These are phyloP conservation scores for Cystobasidium sp. DNA, from an alignment of 1,284 basidiomycete genomes.

Conservation along the genomic window DNA sequence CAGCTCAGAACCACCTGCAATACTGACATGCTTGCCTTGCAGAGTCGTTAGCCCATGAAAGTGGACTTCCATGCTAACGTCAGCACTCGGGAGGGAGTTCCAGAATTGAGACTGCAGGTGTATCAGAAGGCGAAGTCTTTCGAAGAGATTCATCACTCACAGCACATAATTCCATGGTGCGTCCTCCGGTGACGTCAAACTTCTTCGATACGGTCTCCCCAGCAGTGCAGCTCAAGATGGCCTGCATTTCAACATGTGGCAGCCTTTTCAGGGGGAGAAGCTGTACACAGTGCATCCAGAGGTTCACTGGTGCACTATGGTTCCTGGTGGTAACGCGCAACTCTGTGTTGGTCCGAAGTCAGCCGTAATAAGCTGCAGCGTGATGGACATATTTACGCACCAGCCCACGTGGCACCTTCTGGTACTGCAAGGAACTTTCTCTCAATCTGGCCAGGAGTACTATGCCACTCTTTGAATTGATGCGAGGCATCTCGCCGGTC, in stretches of 20 bases:
- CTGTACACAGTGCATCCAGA: conserved; percentile 57
- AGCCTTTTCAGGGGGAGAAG: conserved; percentile 54
- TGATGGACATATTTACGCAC: not conserved
- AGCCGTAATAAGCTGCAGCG: not conserved
- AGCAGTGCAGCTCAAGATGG: conserved; percentile 54
- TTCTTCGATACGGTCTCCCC: conserved; percentile 55
- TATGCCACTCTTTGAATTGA: conserved; percentile 37
- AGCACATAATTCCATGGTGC: conserved; percentile 56
- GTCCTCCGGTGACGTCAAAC: conserved; percentile 54
- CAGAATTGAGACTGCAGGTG: conserved; percentile 54
- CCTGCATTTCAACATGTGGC: conserved; percentile 54
- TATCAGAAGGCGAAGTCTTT: not conserved
- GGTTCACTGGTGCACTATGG: conserved; percentile 55
- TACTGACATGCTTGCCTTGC: conserved; percentile 53
- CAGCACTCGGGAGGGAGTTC: conserved; percentile 54
- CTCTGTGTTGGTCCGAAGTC: conserved; percentile 38
- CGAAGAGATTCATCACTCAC: conserved; percentile 26
- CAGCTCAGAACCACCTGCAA: conserved; percentile 55
- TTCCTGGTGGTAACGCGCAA: conserved; percentile 53
- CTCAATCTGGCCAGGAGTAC: conserved; percentile 54
- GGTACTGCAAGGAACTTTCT: conserved; percentile 56
- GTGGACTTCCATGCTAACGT: conserved; percentile 55
- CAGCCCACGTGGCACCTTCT: conserved; percentile 56
- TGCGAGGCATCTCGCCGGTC: conserved; percentile 43
- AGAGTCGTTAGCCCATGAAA: conserved; percentile 55